Evolutionary conservation across 768 basidiomycete species (phyloP), one percentile per base, ranked within the genome.

Genomic region (Lentinula lateritia): DNA sequence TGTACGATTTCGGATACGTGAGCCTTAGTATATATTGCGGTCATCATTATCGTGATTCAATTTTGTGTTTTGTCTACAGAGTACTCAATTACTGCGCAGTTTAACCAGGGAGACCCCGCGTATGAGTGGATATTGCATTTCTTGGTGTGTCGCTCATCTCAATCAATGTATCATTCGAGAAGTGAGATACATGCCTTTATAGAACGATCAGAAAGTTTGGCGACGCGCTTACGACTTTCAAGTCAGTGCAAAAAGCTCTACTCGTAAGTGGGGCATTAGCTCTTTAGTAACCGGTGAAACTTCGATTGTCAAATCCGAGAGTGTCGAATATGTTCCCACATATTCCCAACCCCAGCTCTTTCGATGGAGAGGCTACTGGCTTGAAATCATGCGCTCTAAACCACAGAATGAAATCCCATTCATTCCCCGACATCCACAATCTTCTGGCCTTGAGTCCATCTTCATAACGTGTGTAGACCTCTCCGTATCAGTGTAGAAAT

Each of bases 111-210:
- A 9, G 80, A 82, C 62, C 79, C 77, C 0, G 72, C 78, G 1
- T 82, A 80, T 61, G 81, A 82, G 54, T 83, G 81, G 80, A 72
- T 83, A 6, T 65, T 79, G 1, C 68, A 75, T 8, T 78, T 79
- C 58, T 65, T 83, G 55, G 80, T 80, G 50, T 58, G 73, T 65
- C 28, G 20, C 23, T 23, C 34, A 9, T 41, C n/a, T n/a, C 13
- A 15, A 7, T 57, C 41, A 8, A 18, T 38, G n/a, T 9, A 20
- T 20, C 46, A 8, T 48, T 20, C 9, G 13, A 28, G 9, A 23
- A 9, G 5, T 9, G 28, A 23, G 34, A 23, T 36, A 34, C n/a
- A 20, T 46, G 20, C 48, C 2, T 18, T 16, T 23, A 28, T 50
- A 80, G 79, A 79, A 77, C 2, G 72, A 78, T 39, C 72, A 78